Evolutionary conservation across 2,329 filamentous ascomycete genomes (phyloP).

Genomic region (Cladosporium sp.): DNA sequence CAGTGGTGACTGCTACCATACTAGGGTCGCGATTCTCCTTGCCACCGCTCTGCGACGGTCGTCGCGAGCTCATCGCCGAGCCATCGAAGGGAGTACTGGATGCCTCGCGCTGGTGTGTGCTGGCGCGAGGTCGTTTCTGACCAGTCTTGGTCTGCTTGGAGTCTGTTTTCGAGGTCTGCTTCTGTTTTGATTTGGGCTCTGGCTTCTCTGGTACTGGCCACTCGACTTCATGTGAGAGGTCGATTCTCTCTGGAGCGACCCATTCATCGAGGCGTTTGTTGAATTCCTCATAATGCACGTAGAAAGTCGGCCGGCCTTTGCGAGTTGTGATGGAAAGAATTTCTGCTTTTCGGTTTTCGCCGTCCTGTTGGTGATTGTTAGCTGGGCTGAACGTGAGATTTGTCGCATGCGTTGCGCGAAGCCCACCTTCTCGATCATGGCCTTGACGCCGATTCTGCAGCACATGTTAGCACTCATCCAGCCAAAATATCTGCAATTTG

Average conservation of each 20-base stretch:
- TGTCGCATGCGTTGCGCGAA: constrained; percentile 16
- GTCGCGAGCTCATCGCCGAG: constrained; percentile 54
- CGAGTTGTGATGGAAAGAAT: constrained; percentile 92
- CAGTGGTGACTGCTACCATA: constrained; percentile 45
- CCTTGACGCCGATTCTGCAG: constrained; percentile 64
- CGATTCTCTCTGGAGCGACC: constrained; percentile 79
- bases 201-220: constrained; percentile 91
- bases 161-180: constrained; percentile 39
- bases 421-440: constrained; percentile 68
- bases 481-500: neutral
- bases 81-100: constrained; percentile 45
- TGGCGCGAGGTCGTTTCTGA: constrained; percentile 48
- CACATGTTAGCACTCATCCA: constrained; percentile 26
- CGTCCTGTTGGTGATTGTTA: constrained; percentile 56
- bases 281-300: constrained; percentile 98
- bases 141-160: constrained; percentile 45
- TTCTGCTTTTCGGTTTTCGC: constrained; percentile 85
- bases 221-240: constrained; percentile 87
- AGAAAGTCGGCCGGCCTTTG: constrained; percentile 85
- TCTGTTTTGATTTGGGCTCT: constrained; percentile 83
- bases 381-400: neutral
- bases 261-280: constrained; percentile 91
- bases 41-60: constrained; percentile 57
- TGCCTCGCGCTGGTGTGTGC: constrained; percentile 45
- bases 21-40: constrained; percentile 59